Evolutionary conservation across 257 asterid genomes (phyloP).

Genomic region (Solanum chiquidenum): DNA sequence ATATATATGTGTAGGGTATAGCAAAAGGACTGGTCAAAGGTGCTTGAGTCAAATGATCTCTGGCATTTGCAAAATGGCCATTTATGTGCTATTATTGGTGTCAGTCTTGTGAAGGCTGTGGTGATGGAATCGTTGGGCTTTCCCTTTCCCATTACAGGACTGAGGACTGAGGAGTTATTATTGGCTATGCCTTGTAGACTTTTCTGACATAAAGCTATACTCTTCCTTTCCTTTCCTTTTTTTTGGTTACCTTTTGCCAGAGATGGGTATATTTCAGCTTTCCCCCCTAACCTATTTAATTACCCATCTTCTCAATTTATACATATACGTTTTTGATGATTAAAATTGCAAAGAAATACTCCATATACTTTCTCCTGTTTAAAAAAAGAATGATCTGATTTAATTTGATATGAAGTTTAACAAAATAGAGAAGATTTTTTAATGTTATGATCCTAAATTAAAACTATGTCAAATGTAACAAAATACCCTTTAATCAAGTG

Average conservation of each 20-base stretch:
- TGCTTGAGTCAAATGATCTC: slow-evolving; percentile 18
- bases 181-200: slow-evolving; percentile 2
- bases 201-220: slow-evolving; percentile 8
- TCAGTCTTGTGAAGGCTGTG: slow-evolving; percentile 28
- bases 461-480: too few species aligned
- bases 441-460: too few species aligned
- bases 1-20: slow-evolving; percentile 10
- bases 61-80: slow-evolving; percentile 40
- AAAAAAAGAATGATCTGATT: too few species aligned
- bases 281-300: background rate
- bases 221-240: background rate
- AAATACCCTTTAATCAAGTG: too few species aligned
- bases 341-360: too few species aligned
- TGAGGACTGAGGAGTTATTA: slow-evolving; percentile 1
- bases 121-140: slow-evolving; percentile 7
- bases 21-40: slow-evolving; percentile 41
- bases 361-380: too few species aligned
- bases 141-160: background rate
- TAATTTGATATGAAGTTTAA: too few species aligned
- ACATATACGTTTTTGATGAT: background rate
- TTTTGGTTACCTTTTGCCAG: background rate
- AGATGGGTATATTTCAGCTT: background rate
- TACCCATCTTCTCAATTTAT: background rate
- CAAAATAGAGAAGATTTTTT: too few species aligned
- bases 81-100: slow-evolving; percentile 48